Percentiles rank a stretch among this genome's conserved stretches.
phyloP scores from a whole-genome alignment of 768 basidiomycete species.

The Russula compacta region DNA sequence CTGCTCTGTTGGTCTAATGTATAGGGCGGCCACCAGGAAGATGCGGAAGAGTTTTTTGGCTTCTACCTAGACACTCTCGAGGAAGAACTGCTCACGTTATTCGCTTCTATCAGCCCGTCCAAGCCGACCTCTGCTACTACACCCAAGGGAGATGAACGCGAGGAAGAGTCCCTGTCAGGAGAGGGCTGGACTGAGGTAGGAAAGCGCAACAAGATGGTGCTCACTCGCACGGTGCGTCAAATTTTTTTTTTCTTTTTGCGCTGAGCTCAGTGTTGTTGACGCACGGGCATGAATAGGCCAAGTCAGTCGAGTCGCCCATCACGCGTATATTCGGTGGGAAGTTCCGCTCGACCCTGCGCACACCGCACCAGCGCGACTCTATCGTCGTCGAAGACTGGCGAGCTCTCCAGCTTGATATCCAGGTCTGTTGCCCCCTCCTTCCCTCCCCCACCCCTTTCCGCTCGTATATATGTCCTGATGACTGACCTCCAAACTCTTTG shows the following conservation, averaged over 20 bases:
- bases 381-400: slow-evolving; percentile 90
- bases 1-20: not conserved
- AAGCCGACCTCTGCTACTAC: slow-evolving; percentile 24
- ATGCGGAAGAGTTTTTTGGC: slow-evolving; percentile 97
- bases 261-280: not conserved
- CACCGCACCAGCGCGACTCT: slow-evolving; percentile 77
- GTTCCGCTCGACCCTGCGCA: slow-evolving; percentile 74
- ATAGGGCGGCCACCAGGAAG: slow-evolving; percentile 89
- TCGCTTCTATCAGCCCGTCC: slow-evolving; percentile 41
- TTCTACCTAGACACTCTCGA: slow-evolving; percentile 93
- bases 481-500: not conserved
- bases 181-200: slow-evolving; percentile 94
- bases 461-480: not conserved
- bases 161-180: slow-evolving; percentile 36
- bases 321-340: slow-evolving; percentile 91
- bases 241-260: not conserved
- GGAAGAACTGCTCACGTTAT: slow-evolving; percentile 76
- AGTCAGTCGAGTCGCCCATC: slow-evolving; percentile 76
- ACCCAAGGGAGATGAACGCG: slow-evolving; percentile 36
- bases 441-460: not conserved
- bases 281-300: slow-evolving; percentile 40
- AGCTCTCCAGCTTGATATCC: slow-evolving; percentile 81
- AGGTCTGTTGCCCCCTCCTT: slow-evolving; percentile 35
- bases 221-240: slow-evolving; percentile 66
- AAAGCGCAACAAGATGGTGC: slow-evolving; percentile 68